Evolutionary conservation across 2,329 filamentous ascomycete species (phyloP).

Genomic region (Tolypocladium cylindrosporum): DNA sequence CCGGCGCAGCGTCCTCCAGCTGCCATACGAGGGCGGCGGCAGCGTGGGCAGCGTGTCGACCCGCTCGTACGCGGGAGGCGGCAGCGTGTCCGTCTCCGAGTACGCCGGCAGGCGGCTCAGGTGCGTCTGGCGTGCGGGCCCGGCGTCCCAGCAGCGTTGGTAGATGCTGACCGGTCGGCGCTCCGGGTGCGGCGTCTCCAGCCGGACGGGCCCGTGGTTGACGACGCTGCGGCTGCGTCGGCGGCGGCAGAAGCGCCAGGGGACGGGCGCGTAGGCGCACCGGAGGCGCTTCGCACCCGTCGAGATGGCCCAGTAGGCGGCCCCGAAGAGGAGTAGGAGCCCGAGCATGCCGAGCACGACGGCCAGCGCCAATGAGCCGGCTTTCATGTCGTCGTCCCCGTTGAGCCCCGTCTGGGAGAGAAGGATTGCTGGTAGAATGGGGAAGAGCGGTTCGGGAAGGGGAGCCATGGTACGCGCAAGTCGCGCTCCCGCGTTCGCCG

Average conservation of each 20-base stretch:
- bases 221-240: neutral
- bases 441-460: neutral
- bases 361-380: neutral
- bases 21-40: conserved; percentile 2
- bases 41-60: neutral
- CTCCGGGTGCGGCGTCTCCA: neutral
- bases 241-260: neutral
- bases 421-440: too few species aligned
- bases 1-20: neutral
- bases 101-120: neutral
- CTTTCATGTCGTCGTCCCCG: neutral
- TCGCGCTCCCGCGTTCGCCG: neutral
- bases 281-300: neutral
- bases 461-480: neutral
- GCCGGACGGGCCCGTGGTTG: too few species aligned
- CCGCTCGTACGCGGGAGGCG: neutral
- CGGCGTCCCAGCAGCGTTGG: neutral
- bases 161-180: neutral
- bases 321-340: neutral
- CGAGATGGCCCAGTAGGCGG: neutral
- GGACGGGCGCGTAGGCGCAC: neutral
- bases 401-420: too few species aligned
- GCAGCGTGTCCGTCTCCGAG: neutral
- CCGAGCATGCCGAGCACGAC: neutral
- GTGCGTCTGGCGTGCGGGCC: neutral